A percentile compares a stretch with the other conserved stretches of the same genome.
Conservation (phyloP, 345 rosid species). For the Barbarea vulgaris region DNA sequence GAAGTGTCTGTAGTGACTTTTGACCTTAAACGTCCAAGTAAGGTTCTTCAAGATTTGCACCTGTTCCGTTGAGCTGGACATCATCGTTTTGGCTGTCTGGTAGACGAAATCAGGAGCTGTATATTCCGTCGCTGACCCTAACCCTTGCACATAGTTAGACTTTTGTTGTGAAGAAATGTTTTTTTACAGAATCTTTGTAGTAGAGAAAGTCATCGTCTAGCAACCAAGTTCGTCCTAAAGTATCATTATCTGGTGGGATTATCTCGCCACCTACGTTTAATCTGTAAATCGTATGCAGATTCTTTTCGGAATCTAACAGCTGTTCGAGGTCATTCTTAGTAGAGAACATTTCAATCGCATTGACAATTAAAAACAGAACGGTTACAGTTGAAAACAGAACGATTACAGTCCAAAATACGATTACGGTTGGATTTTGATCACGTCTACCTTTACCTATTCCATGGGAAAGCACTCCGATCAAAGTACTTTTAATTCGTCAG, state of each 20-base stretch:
- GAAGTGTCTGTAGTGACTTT: constrained; percentile 42
- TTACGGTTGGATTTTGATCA: too few relatives aligned
- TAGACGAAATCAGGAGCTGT: constrained; percentile 54
- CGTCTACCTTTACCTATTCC: too few relatives aligned
- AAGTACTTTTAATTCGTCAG: too few relatives aligned
- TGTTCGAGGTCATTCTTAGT: constrained; percentile 37
- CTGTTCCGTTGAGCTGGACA: not conserved
- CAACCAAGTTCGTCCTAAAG: constrained; percentile 68
- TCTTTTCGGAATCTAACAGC: not conserved
- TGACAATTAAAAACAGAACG: too few relatives aligned
- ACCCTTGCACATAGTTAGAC: not conserved
- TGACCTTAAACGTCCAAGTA: constrained; percentile 56
- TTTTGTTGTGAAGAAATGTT: fast-evolving
- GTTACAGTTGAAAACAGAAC: too few relatives aligned
- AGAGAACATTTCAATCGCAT: constrained; percentile 65
- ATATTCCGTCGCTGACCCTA: not conserved
- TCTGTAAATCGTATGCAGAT: constrained; percentile 47
- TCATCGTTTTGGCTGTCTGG: constrained; percentile 44
- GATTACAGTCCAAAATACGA: too few relatives aligned
- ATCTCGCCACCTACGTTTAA: constrained; percentile 71
- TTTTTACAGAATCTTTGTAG: constrained; percentile 45
- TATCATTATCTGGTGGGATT: constrained; percentile 56
- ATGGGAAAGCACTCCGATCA: too few relatives aligned
- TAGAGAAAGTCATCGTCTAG: constrained; percentile 49
- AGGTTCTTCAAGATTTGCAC: constrained; percentile 15